Evolutionary conservation across 805 yeast species (phyloP), one percentile per base, ranked within the genome.

Genomic region (Candida andamanensis): DNA sequence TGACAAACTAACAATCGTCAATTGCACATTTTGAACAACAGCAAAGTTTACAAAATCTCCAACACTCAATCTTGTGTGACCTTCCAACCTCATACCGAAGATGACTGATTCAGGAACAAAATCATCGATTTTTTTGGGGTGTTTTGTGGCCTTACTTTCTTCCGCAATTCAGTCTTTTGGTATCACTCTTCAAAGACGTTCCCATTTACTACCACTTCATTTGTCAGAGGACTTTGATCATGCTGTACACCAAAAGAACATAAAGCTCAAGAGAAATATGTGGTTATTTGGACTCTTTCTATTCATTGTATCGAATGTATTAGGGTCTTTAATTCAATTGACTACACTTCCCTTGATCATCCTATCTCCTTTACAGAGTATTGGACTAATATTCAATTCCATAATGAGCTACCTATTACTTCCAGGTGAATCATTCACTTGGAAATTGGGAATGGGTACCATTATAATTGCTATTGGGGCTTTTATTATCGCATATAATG

Each of bases 381-480:
- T 80, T 15, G 95, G 95, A 0, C 66, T 87, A n/a, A 87, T 86
- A 2, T 86, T 87, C 66, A 87, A 87, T 55, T 76, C 92, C 0
- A 54, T 84, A 2, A 74, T 64, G 26, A 60, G 85, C 47, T 84
- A 92, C 26, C 53, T 81, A 13, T 35, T 84, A 8, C 56, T 86
- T 10, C 70, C 86, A 10, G 65, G 77, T 19, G 96, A 86, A 49
- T 63, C 66, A 1, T 83, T 85, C 52, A 78, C 89, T 1, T 39
- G 44, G 15, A 60, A 58, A 32, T 69, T 87, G 2, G 58, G 73
- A 1, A 35, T 59, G 7, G 95, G 95, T 3, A 86, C 95, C 0
- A 44, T 70, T 1, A 56, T 82, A 14, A 83, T 85, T 5, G 70
- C 80, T 2, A 29, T 72, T 2, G 95, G 96, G 0, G 95, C 95